These are phyloP conservation scores for Pleurotus cornucopiae DNA, from an alignment of 768 basidiomycete genomes.

Conservation along the genomic window DNA sequence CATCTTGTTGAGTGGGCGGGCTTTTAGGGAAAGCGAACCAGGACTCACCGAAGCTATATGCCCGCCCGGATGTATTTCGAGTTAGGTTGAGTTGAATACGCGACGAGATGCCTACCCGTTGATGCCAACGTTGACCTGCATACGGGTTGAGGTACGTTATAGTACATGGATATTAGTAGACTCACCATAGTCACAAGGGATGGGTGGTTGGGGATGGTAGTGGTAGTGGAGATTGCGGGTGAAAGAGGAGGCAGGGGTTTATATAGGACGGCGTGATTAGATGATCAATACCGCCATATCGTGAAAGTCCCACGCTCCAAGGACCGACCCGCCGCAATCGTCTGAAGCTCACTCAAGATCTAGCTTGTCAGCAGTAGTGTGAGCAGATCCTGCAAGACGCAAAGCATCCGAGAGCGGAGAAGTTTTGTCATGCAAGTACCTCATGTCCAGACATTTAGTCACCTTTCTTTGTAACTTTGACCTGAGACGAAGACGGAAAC, in stretches of 20 bases:
- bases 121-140: conserved; percentile 85
- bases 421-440: too few relatives aligned
- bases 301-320: too few relatives aligned
- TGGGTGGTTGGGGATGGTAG: neutral
- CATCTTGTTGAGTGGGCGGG: neutral
- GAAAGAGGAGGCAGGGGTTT: neutral
- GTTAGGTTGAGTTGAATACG: conserved; percentile 3
- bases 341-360: too few relatives aligned
- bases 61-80: conserved; percentile 7
- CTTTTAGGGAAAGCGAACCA: neutral
- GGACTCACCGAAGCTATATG: conserved; percentile 70
- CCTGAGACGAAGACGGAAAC: too few relatives aligned
- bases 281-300: neutral
- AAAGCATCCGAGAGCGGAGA: too few relatives aligned
- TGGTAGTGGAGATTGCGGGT: conserved; percentile 8
- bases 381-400: too few relatives aligned
- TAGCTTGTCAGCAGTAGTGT: too few relatives aligned
- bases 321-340: too few relatives aligned
- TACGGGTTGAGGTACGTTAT: neutral
- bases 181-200: conserved; percentile 9
- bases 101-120: conserved; percentile 67
- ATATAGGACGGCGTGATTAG: conserved; percentile 5
- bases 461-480: too few relatives aligned
- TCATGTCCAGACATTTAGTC: too few relatives aligned
- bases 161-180: neutral